Base-by-base conservation (phyloP, 805 yeast species). In the Myxozyma vanderwaltii region DNA sequence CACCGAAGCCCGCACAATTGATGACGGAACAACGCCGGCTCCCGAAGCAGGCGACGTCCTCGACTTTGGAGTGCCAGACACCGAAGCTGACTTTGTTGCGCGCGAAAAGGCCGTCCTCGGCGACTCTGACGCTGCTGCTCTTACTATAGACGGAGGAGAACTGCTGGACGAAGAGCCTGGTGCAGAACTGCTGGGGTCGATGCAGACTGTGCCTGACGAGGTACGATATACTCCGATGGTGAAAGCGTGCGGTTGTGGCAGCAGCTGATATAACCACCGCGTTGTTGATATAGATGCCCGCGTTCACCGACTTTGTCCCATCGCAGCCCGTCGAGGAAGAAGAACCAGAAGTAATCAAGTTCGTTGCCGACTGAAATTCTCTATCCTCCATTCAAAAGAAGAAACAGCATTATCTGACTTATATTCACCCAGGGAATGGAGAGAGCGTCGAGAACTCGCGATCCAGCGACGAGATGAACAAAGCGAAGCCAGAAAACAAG, bases 401-500 rank as follows among this genome's bases (percentile, higher is more conserved):
- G 12, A 10, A 7, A 15, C 15, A 23, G 15, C 29, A 19, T 23
- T 17, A 26, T 40, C 31, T 21, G 26, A 51, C 31, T 7, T 5
- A 7, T 23, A n/a, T 6, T 13, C 10, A 10, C 10, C 5, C 24
- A 67, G 71, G 46, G 89, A 86, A 71, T 92, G 99, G 99, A 85
- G 82, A 71, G 86, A 84, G 68, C 85, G 90, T 68, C 82, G 90
- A 69, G 87, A 84, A 50, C 78, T 87, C 59, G 96, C 91, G 72
- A 85, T 92, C 62, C 77, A 81, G 54, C 83, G 88, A 69, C 82
- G 96, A 70, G 98, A 92, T 70, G 85, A 81, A 66, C 83, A 82
- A 63, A 86, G 87, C 67, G 77, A 76, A 21, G 77, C 82, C 66
- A 87, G 83, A 72, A 82, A 86, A 70, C 77, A 77, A 31, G 89